Conservation (phyloP, 116 monocot species). For the Dioscorea cayenensis region DNA sequence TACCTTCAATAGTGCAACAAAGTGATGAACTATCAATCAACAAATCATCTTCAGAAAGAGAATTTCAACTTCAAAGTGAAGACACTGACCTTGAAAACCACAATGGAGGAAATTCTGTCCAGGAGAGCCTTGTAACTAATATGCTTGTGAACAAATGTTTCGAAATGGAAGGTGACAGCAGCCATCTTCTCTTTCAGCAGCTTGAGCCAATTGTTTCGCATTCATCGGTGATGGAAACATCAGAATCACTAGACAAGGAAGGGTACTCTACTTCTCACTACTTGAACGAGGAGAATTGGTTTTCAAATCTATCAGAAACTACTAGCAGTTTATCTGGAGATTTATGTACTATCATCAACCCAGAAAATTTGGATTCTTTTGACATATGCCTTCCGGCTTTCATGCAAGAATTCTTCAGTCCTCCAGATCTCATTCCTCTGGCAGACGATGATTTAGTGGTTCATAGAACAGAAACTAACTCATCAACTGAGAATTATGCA, state of each 20-base stretch:
- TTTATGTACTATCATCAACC: conserved; percentile 39
- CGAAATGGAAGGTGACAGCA: conserved; percentile 3
- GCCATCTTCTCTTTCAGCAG: conserved; percentile 3
- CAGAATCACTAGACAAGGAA: conserved; percentile 15
- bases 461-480: conserved; percentile 10
- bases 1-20: conserved; percentile 7
- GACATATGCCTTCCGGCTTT: conserved; percentile 23
- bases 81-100: neutral
- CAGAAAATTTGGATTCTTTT: conserved; percentile 17
- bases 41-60: conserved; percentile 1
- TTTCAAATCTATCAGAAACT: conserved; percentile 23
- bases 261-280: conserved; percentile 7
- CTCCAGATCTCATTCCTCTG: conserved; percentile 25
- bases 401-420: conserved; percentile 31
- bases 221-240: conserved; percentile 13
- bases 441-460: conserved; percentile 20
- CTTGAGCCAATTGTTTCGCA: conserved; percentile 11
- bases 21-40: conserved; percentile 4
- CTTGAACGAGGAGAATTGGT: conserved; percentile 23
- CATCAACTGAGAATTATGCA: conserved; percentile 25
- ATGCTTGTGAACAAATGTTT: conserved; percentile 6
- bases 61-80: conserved; percentile 11
- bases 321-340: conserved; percentile 27
- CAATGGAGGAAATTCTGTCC: conserved; percentile 7
- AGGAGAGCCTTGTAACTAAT: conserved; percentile 7